Evolutionary conservation across 805 yeast species (phyloP), one percentile per base, ranked within the genome.

Genomic region (Sungouiella thailandica): DNA sequence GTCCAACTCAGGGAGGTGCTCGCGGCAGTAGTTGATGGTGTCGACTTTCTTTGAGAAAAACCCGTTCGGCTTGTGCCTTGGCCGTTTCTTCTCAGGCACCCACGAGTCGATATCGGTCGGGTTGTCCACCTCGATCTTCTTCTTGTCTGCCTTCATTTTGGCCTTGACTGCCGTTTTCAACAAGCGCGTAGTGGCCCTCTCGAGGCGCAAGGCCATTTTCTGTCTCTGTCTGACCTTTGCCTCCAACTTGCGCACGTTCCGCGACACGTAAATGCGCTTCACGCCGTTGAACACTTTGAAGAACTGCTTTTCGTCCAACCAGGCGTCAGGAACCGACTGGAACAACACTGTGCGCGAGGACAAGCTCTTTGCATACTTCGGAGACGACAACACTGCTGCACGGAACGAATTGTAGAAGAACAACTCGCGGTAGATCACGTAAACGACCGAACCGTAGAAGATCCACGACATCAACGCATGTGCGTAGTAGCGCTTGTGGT

Each of bases 391-490:
- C 2, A 79, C 84, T 7, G 88, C 89, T 49, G 78, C 77, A 46
- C 94, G 75, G 48, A 86, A 62, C 3, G 93, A 80, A 37, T 80
- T 73, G 61, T 78, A 90, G 58, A 78, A 86, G 41, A 74, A 74
- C 46, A 88, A 64, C 58, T 90, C 98, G 40, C 97, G 70, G 62
- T 86, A 89, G 32, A 90, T 68, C 31, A 85, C 68, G 53, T 77
- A 89, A 36, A 87, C 49, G 29, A 84, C 70, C 18, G 68, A 53
- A 26, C 89, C 83, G 53, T 80, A 88, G 57, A 74, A 89, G 22
- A 80, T 46, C 90, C 95, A 84, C 2, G 89, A 77, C 28, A 86
- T 53, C 37, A 90, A 70, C 0, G 80, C 93, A 55, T 89, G 97
- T 7, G 95, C 96, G 51, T 78, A 90, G 65, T 83, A 88, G 35